Percentiles rank a stretch among this genome's conserved stretches.
These are phyloP conservation scores for Glarea lozoyensis DNA, from an alignment of 495 filamentous ascomycete species.

Conservation along the genomic window DNA sequence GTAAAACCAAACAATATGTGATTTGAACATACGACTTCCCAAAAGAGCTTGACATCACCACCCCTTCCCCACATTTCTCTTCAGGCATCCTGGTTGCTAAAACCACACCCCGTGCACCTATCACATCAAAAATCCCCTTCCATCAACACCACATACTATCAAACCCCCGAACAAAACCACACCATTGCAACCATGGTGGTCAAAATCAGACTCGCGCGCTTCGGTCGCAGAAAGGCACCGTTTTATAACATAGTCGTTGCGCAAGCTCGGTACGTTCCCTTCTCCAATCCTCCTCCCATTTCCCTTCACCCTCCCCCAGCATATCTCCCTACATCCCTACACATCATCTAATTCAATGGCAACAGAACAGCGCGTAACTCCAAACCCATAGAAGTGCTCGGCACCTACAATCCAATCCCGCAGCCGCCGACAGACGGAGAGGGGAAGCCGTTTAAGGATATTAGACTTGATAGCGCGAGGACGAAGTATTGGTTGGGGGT, in stretches of 20 bases:
- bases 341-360: neutral
- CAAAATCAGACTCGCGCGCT: conserved; percentile 86
- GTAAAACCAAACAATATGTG: too few species aligned
- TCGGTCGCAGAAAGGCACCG: conserved; percentile 75
- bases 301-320: neutral
- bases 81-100: too few species aligned
- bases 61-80: too few species aligned
- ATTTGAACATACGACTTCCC: too few species aligned
- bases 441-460: conserved; percentile 72
- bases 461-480: conserved; percentile 70
- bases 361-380: conserved; percentile 67
- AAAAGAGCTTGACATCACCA: too few species aligned
- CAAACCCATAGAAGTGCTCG: conserved; percentile 86
- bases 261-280: conserved; percentile 69
- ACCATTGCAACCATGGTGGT: conserved; percentile 82
- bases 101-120: too few species aligned
- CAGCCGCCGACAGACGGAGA: conserved; percentile 56
- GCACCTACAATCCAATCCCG: conserved; percentile 90
- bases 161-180: too few species aligned
- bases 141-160: too few species aligned
- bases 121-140: too few species aligned
- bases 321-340: neutral
- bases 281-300: neutral
- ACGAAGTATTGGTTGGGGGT: conserved; percentile 96
- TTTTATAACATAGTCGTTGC: conserved; percentile 97